Base-by-base conservation (phyloP, 805 yeast species). In the Saturnispora gosingensis region DNA sequence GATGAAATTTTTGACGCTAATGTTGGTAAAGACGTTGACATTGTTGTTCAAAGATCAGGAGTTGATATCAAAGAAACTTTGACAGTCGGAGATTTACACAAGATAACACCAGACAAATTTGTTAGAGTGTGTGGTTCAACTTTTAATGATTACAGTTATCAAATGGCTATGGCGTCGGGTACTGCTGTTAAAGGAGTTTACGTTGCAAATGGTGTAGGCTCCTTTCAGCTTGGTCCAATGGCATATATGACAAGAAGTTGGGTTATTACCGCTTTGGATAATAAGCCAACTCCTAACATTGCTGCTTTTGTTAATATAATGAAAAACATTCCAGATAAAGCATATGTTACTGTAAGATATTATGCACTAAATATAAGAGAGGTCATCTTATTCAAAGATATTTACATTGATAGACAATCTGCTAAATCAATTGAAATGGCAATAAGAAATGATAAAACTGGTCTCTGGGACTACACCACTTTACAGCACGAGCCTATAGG, bases 401-500 rank as follows among this genome's bases (percentile, higher is more conserved):
- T 85, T 10, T 80, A 76, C 59, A 76, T 89, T 48, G 96, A 88
- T 61, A 80, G 96, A 57, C 95, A 88, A 67, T 89, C 96, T 96
- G 73, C 76, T 51, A 74, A 82, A 6, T 74, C 82, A 44, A 84
- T 88, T 65, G 76, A 83, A 58, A 58, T 83, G 46, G 93, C 93
- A 2, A 70, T 71, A 1, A 69, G 89, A 62, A 77, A 78, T 60
- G 83, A 78, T 61, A 59, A 53, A 5, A 73, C 80, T 10, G 83
- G 83, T 0, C 60, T 78, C 28, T 78, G 83, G 82, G 81, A 78
- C 59, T 77, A 73, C 58, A 68, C 66, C 9, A 67, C 70, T 28
- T 53, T 78, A 58, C 84, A 69, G 67, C 84, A 76, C 65, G 80
- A 79, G 28, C 82, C 93, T 3, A 61, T 81, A 24, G 80, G 83